Evolutionary conservation across 768 basidiomycete species (phyloP).

Genomic region (Phallus indusiatus): DNA sequence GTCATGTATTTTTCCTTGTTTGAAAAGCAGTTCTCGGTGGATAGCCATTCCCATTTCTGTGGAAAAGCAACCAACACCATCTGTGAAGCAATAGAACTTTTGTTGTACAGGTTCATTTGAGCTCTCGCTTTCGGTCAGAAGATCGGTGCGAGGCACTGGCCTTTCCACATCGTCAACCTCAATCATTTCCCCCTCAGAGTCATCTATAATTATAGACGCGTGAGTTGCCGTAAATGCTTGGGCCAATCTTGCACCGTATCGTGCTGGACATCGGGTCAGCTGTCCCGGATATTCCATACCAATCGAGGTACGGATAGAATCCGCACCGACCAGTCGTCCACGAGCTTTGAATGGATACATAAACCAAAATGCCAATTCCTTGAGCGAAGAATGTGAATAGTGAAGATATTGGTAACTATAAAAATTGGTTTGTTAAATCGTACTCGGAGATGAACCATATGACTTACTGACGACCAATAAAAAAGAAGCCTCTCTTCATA

Average conservation of each 20-base stretch:
- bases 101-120: conserved; percentile 27
- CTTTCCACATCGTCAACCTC: conserved; percentile 37
- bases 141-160: neutral
- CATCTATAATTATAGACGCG: conserved; percentile 35
- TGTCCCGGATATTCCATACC: conserved; percentile 38
- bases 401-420: conserved; percentile 51
- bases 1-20: conserved; percentile 27
- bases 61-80: conserved; percentile 63
- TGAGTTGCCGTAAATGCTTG: conserved; percentile 73
- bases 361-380: conserved; percentile 60
- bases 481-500: conserved; percentile 34
- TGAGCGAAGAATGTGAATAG: conserved; percentile 68
- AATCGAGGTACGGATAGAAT: conserved; percentile 42
- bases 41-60: conserved; percentile 42
- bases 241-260: conserved; percentile 63
- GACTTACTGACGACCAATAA: conserved; percentile 35
- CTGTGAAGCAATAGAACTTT: conserved; percentile 47
- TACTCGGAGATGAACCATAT: neutral
- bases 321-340: conserved; percentile 29
- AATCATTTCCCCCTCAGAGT: conserved; percentile 25
- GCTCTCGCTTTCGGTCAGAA: neutral
- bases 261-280: conserved; percentile 53
- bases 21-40: conserved; percentile 28
- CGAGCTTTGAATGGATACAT: conserved; percentile 40
- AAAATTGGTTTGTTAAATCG: neutral